Conservation (phyloP, 192 early-diverging fungal species). For the Coemansia sp. region DNA sequence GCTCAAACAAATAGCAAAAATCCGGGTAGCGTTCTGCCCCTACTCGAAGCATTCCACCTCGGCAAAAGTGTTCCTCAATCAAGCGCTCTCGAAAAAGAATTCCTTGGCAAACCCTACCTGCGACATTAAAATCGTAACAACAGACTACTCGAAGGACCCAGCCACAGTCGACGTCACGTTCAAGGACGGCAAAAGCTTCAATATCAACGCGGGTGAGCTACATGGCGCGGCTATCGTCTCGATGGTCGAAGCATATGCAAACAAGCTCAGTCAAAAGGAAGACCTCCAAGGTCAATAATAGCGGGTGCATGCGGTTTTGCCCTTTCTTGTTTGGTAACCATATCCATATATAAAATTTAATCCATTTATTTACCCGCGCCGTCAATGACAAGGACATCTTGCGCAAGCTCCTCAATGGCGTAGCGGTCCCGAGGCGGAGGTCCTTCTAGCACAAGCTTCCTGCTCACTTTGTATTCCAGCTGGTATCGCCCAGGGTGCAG, state of each 20-base stretch:
- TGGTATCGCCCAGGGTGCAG: conserved; percentile 27
- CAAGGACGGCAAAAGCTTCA: conserved; percentile 48
- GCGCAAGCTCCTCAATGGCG: not conserved
- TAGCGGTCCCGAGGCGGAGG: not conserved
- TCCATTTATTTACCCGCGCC: not conserved
- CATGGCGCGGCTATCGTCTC: conserved; percentile 41
- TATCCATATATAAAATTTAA: not conserved
- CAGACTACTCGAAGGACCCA: conserved; percentile 31
- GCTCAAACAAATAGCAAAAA: conserved; percentile 53
- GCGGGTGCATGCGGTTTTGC: not conserved
- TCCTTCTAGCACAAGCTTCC: not conserved
- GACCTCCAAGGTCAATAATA: conserved; percentile 48
- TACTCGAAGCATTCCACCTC: conserved; percentile 44
- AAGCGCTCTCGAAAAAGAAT: conserved; percentile 48
- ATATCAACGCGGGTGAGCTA: conserved; percentile 38
- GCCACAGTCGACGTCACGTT: conserved; percentile 42
- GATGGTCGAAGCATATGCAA: conserved; percentile 44
- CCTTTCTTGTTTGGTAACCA: not conserved
- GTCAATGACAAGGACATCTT: conserved; percentile 28
- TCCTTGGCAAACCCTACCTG: conserved; percentile 41
- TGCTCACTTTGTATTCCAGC: conserved; percentile 23
- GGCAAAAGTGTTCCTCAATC: conserved; percentile 50
- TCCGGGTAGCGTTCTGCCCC: conserved; percentile 49
- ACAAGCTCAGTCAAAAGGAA: conserved; percentile 50
- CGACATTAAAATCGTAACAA: conserved; percentile 46